Conservation (phyloP, 2,329 filamentous ascomycete genomes). For the Aureobasidium sp. region DNA sequence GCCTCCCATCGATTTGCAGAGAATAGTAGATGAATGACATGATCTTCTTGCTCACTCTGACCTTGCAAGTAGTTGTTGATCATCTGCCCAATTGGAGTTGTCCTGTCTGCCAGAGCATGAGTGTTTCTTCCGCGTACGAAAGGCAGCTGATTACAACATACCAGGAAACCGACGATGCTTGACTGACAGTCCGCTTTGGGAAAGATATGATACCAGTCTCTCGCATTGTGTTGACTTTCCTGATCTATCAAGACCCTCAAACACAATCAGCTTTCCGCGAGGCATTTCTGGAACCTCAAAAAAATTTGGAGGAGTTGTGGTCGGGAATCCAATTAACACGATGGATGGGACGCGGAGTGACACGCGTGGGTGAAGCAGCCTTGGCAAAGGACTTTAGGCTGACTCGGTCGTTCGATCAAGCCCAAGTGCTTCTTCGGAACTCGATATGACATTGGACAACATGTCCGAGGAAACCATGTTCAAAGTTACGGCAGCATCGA, state of each 20-base stretch:
- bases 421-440: not conserved
- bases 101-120: constrained; percentile 53
- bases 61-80: constrained; percentile 77
- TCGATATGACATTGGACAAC: not conserved
- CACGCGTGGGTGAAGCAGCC: not conserved
- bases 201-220: constrained; percentile 52
- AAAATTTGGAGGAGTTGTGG: not conserved
- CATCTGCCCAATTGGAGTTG: constrained; percentile 77
- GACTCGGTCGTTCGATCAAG: not conserved
- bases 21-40: constrained; percentile 84
- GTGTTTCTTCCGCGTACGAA: not conserved
- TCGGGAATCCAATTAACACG: not conserved
- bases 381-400: not conserved
- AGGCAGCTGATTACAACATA: constrained; percentile 28
- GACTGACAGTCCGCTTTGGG: constrained; percentile 45
- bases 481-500: constrained; percentile 34
- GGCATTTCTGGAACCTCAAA: not conserved
- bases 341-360: not conserved
- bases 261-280: constrained; percentile 66
- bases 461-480: constrained; percentile 33
- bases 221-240: constrained; percentile 90
- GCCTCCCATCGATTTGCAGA: constrained; percentile 86
- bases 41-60: constrained; percentile 68
- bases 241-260: constrained; percentile 83
- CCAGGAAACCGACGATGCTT: constrained; percentile 61